Evolutionary conservation across 140 eudicot genomes (phyloP), one percentile per base, ranked within the genome.

Genomic region (Flaveria floridana): DNA sequence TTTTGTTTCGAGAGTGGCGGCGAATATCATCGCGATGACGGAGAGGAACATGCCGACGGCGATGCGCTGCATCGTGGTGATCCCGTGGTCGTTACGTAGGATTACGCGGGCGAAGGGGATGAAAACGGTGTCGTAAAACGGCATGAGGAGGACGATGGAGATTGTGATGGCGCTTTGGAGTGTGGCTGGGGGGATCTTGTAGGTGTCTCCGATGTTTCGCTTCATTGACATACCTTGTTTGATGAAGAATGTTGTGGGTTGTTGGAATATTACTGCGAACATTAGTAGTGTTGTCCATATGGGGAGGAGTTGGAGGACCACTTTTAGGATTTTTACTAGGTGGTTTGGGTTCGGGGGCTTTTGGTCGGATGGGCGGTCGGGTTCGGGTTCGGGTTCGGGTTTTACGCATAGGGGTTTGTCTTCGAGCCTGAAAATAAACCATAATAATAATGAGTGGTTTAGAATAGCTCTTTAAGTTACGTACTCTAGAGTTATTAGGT

Each of bases 211-310:
- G 46, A 94, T 82, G 90, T 84, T 87, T 39, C 99, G 47, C 56
- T 74, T 87, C 99, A 94, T 94, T 21, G 97, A 76, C 90, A 89
- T 87, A 46, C 99, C 99, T 82, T 94, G 99, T 70, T 91, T 91
- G 12, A 96, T 94, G 88, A 94, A 94, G 71, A 94, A 94, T 1
- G 99, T 94, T 0, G 88, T 82, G 0, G 99, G 99, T 59, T 81
- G 99, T 63, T 94, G 99, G 85, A 94, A 94, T 10, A 94, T 88
- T 3, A 94, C 99, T 3, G 99, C 97, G 75, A 94, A 94, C 90
- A 94, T 84, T 0, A 94, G 90, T 8, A 94, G 72, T 85, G 83
- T 94, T 3, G 85, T 77, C 99, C 99, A 94, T 7, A 94, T 79
- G 0, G 99, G 99, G 39, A 94, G 76, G 2, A 94, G 85, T 10